Evolutionary conservation across 768 basidiomycete species (phyloP).

Genomic region (Lactarius psammicola): DNA sequence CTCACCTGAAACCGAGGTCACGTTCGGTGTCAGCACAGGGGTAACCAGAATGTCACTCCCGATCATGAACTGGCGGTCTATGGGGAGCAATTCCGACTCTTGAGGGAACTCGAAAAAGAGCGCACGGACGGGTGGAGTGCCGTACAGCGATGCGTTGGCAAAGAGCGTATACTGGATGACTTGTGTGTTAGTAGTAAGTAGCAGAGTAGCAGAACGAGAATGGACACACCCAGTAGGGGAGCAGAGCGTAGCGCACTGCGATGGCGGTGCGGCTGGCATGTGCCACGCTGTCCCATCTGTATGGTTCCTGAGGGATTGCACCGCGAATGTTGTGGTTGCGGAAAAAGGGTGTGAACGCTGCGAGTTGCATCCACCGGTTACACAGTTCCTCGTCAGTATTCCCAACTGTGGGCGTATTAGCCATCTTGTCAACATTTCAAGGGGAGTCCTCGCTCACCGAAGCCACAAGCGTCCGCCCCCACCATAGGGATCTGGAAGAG

Average conservation of each 20-base stretch:
- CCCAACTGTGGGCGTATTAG: slow-evolving; percentile 35
- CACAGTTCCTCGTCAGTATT: slow-evolving; percentile 82
- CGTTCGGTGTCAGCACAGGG: slow-evolving; percentile 69
- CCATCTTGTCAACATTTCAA: slow-evolving; percentile 9
- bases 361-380: slow-evolving; percentile 84
- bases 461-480: slow-evolving; percentile 75
- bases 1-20: slow-evolving; percentile 62
- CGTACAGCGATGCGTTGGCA: slow-evolving; percentile 59
- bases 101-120: slow-evolving; percentile 78
- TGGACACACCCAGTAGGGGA: slow-evolving; percentile 73
- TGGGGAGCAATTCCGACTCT: slow-evolving; percentile 58
- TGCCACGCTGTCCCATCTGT: slow-evolving; percentile 77
- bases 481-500: slow-evolving; percentile 83
- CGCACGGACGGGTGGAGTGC: slow-evolving; percentile 71
- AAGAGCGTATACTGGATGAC: slow-evolving; percentile 64
- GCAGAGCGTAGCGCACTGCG: slow-evolving; percentile 61
- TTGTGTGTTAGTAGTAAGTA: neutral
- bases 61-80: slow-evolving; percentile 71
- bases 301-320: slow-evolving; percentile 76
- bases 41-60: slow-evolving; percentile 72
- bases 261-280: slow-evolving; percentile 72
- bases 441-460: slow-evolving; percentile 41
- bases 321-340: slow-evolving; percentile 71
- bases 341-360: slow-evolving; percentile 80
- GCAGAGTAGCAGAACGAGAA: neutral